phyloP scores from a whole-genome alignment of 108 stramenopile species.

The Parietichytrium sp. region DNA sequence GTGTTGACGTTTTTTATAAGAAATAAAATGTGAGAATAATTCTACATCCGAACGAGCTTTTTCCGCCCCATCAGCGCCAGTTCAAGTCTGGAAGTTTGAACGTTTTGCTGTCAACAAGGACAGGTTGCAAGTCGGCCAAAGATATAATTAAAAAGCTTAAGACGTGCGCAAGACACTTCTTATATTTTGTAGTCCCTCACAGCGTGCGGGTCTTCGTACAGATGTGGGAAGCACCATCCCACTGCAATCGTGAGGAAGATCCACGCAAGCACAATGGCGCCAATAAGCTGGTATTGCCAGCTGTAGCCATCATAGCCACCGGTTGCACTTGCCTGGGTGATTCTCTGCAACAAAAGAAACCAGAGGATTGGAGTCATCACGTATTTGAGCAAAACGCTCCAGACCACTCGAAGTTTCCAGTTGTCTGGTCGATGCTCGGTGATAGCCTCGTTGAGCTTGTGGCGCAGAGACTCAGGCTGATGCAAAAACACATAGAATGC shows the following conservation, averaged over 20 bases:
- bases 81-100: too few species aligned
- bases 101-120: too few species aligned
- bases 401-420: constrained; percentile 57
- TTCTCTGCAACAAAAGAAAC: constrained; percentile 50
- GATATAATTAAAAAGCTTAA: too few species aligned
- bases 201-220: constrained; percentile 11
- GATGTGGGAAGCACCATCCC: not conserved
- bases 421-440: constrained; percentile 47
- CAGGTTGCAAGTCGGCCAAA: too few species aligned
- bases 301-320: not conserved
- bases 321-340: not conserved
- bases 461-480: constrained; percentile 51
- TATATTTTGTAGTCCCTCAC: too few species aligned
- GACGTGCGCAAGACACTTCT: too few species aligned
- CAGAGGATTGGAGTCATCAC: constrained; percentile 63
- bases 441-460: constrained; percentile 53
- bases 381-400: constrained; percentile 62
- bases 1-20: too few species aligned
- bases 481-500: constrained; percentile 55
- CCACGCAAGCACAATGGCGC: not conserved
- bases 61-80: too few species aligned
- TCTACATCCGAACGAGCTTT: too few species aligned
- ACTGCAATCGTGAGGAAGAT: not conserved
- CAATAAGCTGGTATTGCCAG: not conserved
- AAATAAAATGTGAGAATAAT: too few species aligned